These are phyloP conservation scores for Diutina mesorugosa DNA, from an alignment of 1,139 yeast species.

Conservation along the genomic window DNA sequence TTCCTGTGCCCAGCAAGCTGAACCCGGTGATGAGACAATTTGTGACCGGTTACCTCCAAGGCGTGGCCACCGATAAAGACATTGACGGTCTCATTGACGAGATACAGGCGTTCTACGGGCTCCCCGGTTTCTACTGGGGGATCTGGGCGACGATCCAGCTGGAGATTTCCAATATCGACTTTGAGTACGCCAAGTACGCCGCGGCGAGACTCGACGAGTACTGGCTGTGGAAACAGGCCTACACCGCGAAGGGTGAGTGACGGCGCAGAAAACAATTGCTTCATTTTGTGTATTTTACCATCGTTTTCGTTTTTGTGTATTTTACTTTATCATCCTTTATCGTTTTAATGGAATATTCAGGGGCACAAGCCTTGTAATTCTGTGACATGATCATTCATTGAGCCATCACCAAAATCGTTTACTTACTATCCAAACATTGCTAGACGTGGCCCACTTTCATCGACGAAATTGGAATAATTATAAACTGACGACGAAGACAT, in stretches of 20 bases:
- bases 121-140: conserved; percentile 83
- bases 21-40: conserved; percentile 41
- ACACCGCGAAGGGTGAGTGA: neutral
- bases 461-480: too few relatives aligned
- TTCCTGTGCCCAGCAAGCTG: conserved; percentile 36
- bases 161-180: conserved; percentile 58
- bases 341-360: too few relatives aligned
- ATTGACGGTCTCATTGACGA: conserved; percentile 35
- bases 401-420: too few relatives aligned
- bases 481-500: too few relatives aligned
- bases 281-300: too few relatives aligned
- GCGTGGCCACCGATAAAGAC: conserved; percentile 14
- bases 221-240: conserved; percentile 46
- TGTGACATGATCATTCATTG: too few relatives aligned
- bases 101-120: conserved; percentile 51
- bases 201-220: conserved; percentile 51
- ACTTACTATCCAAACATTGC: too few relatives aligned
- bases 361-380: too few relatives aligned
- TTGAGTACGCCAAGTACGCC: conserved; percentile 55
- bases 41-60: conserved; percentile 36
- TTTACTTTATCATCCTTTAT: too few relatives aligned
- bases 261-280: too few relatives aligned
- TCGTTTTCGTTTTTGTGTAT: too few relatives aligned
- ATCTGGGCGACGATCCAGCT: conserved; percentile 75
- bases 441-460: too few relatives aligned